Conservation (phyloP, 176 grass and related monocot genomes). For the Aegilops bicornis region DNA sequence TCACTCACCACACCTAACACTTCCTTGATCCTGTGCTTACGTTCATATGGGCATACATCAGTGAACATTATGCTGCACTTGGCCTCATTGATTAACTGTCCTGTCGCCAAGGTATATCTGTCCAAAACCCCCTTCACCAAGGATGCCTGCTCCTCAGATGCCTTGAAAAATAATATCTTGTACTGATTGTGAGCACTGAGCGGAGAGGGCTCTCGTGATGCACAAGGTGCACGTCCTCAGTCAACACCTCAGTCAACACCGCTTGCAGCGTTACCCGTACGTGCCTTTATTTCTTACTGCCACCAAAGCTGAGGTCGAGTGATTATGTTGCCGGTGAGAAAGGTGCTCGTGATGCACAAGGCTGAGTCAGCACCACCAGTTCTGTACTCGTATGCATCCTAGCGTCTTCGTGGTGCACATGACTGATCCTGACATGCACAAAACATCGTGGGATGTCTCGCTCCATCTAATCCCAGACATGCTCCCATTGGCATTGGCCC, state of each 20-base stretch:
- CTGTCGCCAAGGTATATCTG: too few species aligned
- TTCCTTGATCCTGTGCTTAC: too few species aligned
- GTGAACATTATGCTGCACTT: too few species aligned
- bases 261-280: background rate
- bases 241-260: background rate
- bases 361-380: too few species aligned
- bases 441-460: background rate
- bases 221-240: background rate
- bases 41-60: too few species aligned
- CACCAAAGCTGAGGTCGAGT: background rate
- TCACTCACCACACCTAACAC: too few species aligned
- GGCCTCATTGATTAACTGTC: too few species aligned
- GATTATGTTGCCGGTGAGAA: background rate
- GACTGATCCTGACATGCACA: background rate
- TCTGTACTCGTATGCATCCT: too few species aligned
- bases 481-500: background rate
- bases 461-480: background rate
- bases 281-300: background rate
- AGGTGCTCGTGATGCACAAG: background rate
- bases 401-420: background rate
- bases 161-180: too few species aligned
- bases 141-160: too few species aligned
- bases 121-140: too few species aligned
- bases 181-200: too few species aligned
- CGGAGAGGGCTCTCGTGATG: background rate